These are phyloP conservation scores for Aspergillus amoenus DNA, from an alignment of 2,329 filamentous ascomycete genomes.

Conservation along the genomic window DNA sequence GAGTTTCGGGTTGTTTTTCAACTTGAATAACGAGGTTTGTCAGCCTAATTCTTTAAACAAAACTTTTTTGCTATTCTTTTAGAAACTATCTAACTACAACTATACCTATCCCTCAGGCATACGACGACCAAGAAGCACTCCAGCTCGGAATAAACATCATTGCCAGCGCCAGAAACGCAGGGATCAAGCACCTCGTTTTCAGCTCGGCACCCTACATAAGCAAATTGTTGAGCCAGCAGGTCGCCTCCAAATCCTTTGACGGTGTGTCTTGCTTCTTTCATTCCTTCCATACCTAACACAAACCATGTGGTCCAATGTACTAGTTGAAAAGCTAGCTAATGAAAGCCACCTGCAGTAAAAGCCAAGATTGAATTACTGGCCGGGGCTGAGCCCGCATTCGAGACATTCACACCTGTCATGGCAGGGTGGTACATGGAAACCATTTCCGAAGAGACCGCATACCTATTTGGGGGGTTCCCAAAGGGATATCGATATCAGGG, in stretches of 20 bases:
- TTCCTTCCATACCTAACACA: too few species aligned
- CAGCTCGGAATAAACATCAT: conserved; percentile 38
- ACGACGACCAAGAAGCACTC: conserved; percentile 18
- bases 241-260: too few species aligned
- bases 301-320: too few species aligned
- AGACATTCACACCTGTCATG: conserved; percentile 36
- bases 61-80: too few species aligned
- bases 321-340: too few species aligned
- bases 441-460: conserved; percentile 34
- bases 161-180: conserved; percentile 33
- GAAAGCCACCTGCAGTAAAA: too few species aligned
- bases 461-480: conserved; percentile 46
- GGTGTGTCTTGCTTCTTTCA: conserved; percentile 28
- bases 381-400: conserved; percentile 31
- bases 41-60: not conserved
- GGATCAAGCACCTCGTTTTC: conserved; percentile 39
- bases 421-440: conserved; percentile 48
- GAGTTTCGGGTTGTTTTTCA: not conserved
- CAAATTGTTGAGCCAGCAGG: too few species aligned
- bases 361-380: conserved; percentile 39
- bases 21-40: not conserved
- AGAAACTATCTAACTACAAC: not conserved
- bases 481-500: too few species aligned
- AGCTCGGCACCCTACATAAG: too few species aligned
- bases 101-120: not conserved